Conservation (phyloP, 2,329 filamentous ascomycete species). For the Penicillium expansum region DNA sequence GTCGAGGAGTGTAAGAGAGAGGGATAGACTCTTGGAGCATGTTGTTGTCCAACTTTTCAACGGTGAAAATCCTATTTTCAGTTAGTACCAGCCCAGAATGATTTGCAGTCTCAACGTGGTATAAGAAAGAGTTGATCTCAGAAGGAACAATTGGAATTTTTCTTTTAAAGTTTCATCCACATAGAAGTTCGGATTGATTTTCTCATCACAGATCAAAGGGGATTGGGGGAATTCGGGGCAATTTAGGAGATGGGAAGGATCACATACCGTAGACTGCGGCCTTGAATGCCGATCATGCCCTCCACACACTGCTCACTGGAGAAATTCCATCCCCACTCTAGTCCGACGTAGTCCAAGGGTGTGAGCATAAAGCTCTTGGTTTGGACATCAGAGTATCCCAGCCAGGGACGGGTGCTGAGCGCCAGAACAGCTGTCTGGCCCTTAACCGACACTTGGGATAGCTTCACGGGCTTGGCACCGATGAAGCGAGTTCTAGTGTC, state of each 20-base stretch:
- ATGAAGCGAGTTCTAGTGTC: conserved; percentile 94
- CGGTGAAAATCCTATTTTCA: conserved; percentile 71
- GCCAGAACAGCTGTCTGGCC: conserved; percentile 82
- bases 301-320: conserved; percentile 91
- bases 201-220: conserved; percentile 46
- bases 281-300: conserved; percentile 91
- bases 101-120: not conserved
- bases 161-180: conserved; percentile 46
- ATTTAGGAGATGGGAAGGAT: conserved; percentile 21
- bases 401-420: conserved; percentile 90
- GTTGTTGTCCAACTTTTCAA: conserved; percentile 81
- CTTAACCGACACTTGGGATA: conserved; percentile 88
- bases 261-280: conserved; percentile 77
- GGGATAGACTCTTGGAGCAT: conserved; percentile 82
- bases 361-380: conserved; percentile 89
- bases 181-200: conserved; percentile 38
- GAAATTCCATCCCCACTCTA: conserved; percentile 96
- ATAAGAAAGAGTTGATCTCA: conserved; percentile 53
- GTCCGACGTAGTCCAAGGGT: conserved; percentile 78
- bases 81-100: conserved; percentile 15
- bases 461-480: conserved; percentile 81
- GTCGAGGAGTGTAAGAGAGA: conserved; percentile 84
- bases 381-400: conserved; percentile 86
- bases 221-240: conserved; percentile 9
- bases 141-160: conserved; percentile 91